These are phyloP conservation scores for Podila epigama DNA, from an alignment of 192 early-diverging fungal genomes.

Conservation along the genomic window DNA sequence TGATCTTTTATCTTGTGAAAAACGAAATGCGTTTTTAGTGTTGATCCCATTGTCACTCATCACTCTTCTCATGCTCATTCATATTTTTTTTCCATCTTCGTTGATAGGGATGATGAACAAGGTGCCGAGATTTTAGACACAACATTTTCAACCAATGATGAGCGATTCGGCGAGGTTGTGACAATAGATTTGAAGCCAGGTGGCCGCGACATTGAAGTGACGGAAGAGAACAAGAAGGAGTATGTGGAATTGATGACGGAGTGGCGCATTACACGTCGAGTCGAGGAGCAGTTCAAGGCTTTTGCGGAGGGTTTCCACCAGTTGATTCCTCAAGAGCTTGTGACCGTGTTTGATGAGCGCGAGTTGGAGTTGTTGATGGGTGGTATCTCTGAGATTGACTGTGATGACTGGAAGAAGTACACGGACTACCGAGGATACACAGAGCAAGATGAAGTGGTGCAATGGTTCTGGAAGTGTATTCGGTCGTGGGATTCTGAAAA, in stretches of 20 bases:
- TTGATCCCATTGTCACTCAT: too few relatives aligned
- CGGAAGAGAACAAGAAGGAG: conserved; percentile 96
- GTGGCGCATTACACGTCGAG: conserved; percentile 87
- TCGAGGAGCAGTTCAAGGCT: conserved; percentile 95
- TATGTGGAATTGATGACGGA: conserved; percentile 90
- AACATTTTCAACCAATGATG: conserved; percentile 90
- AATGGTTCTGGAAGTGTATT: conserved; percentile 97
- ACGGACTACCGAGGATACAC: conserved; percentile 98
- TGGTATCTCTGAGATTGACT: conserved; percentile 94
- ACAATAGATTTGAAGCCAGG: conserved; percentile 88
- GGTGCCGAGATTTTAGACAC: conserved; percentile 87
- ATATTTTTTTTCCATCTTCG: background rate
- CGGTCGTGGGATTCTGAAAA: conserved; percentile 89
- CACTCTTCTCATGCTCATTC: background rate
- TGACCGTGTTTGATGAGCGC: conserved; percentile 96
- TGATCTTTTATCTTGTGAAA: background rate
- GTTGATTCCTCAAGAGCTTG: conserved; percentile 92
- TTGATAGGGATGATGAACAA: conserved; percentile 76
- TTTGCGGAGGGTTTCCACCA: conserved; percentile 95
- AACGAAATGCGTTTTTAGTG: background rate
- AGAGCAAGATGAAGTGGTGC: conserved; percentile 92
- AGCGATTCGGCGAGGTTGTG: conserved; percentile 89
- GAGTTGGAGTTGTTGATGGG: conserved; percentile 98
- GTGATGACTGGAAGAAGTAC: conserved; percentile 99
- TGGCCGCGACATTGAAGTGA: conserved; percentile 89